Evolutionary conservation across 2,329 filamentous ascomycete species (phyloP).

Genomic region (Fusarium sarcochroum): DNA sequence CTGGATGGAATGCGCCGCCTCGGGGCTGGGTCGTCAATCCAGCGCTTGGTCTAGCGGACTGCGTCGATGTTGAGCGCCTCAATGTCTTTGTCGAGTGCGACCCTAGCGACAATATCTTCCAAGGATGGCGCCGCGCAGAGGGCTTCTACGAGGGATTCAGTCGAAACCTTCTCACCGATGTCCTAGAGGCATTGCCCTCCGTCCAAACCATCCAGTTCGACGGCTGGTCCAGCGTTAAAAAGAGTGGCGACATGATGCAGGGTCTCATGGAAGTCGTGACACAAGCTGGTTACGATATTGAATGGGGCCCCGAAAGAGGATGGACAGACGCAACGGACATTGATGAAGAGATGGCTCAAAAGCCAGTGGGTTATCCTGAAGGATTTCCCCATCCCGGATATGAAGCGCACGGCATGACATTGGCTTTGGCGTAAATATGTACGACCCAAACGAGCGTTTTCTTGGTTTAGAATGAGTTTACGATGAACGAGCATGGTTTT

Average conservation of each 20-base stretch:
- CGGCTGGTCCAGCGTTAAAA: slow-evolving; percentile 75
- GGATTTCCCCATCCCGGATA: slow-evolving; percentile 31
- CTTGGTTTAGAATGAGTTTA: slow-evolving; percentile 36
- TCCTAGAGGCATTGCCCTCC: slow-evolving; percentile 70
- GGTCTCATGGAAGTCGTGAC: slow-evolving; percentile 68
- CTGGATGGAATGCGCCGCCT: slow-evolving; percentile 80
- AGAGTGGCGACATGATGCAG: slow-evolving; percentile 74
- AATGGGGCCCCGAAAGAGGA: slow-evolving; percentile 76
- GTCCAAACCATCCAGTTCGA: slow-evolving; percentile 77
- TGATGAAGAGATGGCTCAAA: slow-evolving; percentile 24
- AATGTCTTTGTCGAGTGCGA: slow-evolving; percentile 81
- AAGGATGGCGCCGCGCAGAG: slow-evolving; percentile 75
- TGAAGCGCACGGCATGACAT: slow-evolving; percentile 11
- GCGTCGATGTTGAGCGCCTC: slow-evolving; percentile 69
- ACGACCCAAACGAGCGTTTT: slow-evolving; percentile 1
- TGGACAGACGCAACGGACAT: slow-evolving; percentile 70
- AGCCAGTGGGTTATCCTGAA: slow-evolving; percentile 16
- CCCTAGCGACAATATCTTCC: slow-evolving; percentile 76
- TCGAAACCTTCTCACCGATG: slow-evolving; percentile 66
- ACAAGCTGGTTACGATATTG: slow-evolving; percentile 65
- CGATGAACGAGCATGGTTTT: slow-evolving; percentile 26
- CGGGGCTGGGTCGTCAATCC: slow-evolving; percentile 77
- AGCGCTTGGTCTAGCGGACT: slow-evolving; percentile 74
- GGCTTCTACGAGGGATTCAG: slow-evolving; percentile 81
- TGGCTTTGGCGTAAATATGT: slow-evolving; percentile 29